Evolutionary conservation across 441 rosid species (phyloP).

Genomic region (Euphorbia schlechtendalii): DNA sequence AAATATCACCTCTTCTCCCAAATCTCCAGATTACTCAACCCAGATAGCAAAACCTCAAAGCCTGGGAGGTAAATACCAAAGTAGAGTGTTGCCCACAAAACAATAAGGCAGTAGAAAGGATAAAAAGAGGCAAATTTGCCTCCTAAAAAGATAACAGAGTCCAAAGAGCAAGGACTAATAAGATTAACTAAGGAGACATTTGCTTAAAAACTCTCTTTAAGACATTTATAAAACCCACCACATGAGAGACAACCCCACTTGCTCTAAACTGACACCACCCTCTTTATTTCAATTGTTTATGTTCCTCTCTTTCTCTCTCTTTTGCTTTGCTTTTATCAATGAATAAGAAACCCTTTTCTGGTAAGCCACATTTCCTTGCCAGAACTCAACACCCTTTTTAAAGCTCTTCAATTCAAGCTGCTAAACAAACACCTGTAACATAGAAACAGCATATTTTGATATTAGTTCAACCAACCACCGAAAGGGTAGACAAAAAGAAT

Average conservation of each 20-base stretch:
- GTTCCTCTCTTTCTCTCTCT: constrained; percentile 21
- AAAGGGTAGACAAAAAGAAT: constrained; percentile 50
- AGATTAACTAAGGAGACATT: constrained; percentile 44
- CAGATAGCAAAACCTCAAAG: constrained; percentile 5
- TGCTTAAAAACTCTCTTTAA: constrained; percentile 37
- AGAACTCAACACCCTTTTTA: constrained; percentile 14
- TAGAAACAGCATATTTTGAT: constrained; percentile 37
- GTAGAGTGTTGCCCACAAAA: constrained; percentile 33
- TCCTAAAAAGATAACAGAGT: constrained; percentile 44
- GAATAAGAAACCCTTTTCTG: constrained; percentile 22
- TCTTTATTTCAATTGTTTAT: constrained; percentile 34
- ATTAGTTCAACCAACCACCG: constrained; percentile 37
- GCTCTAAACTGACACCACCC: constrained; percentile 71
- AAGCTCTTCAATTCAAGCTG: constrained; percentile 25
- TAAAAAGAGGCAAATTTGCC: constrained; percentile 32
- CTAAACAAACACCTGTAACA: constrained; percentile 43
- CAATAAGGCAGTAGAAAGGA: constrained; percentile 24
- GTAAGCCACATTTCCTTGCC: constrained; percentile 37
- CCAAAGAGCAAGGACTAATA: constrained; percentile 39
- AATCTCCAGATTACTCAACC: constrained; percentile 19
- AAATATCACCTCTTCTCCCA: constrained; percentile 16
- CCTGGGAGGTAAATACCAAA: constrained; percentile 24
- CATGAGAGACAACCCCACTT: constrained; percentile 57
- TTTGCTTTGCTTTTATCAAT: constrained; percentile 27
- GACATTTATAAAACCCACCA: constrained; percentile 31